Conservation (phyloP, 306 rosid species). For the Cicer judaicum region DNA sequence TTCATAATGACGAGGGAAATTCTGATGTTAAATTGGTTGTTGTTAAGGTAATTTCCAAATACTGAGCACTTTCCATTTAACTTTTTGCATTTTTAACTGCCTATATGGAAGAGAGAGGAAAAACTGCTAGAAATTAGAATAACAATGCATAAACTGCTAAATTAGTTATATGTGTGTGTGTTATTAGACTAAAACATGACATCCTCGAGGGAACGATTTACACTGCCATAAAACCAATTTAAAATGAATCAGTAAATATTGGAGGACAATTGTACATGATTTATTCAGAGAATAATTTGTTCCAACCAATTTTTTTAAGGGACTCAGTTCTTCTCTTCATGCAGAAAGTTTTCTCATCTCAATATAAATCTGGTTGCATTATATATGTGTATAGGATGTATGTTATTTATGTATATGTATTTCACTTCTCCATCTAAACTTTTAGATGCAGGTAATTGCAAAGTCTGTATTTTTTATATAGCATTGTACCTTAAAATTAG, state of each 20-base stretch:
- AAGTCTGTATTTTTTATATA: not conserved
- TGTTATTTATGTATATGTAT: no score
- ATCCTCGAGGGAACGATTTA: no score
- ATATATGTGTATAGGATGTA: no score
- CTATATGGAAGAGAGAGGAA: not conserved
- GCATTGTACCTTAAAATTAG: not conserved
- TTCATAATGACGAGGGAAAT: constrained; percentile 61
- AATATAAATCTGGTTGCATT: not conserved
- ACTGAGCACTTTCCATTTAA: not conserved
- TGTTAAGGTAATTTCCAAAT: constrained; percentile 64
- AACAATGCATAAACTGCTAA: constrained; percentile 11
- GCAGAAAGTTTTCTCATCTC: not conserved
- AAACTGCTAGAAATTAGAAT: constrained; percentile 16
- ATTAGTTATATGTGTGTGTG: not conserved
- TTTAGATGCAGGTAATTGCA: not conserved
- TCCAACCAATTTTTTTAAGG: not conserved
- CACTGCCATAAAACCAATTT: no score
- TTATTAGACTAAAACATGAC: no score
- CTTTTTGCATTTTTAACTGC: constrained; percentile 5
- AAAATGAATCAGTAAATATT: no score
- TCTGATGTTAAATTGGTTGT: constrained; percentile 70
- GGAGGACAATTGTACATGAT: no score
- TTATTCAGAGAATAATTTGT: no score
- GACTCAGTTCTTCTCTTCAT: not conserved
- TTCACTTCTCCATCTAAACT: not conserved